Percentiles rank a stretch among this genome's conserved stretches.
phyloP scores from a whole-genome alignment of 2,329 filamentous ascomycete genomes.

The Ophiostoma piceae region DNA sequence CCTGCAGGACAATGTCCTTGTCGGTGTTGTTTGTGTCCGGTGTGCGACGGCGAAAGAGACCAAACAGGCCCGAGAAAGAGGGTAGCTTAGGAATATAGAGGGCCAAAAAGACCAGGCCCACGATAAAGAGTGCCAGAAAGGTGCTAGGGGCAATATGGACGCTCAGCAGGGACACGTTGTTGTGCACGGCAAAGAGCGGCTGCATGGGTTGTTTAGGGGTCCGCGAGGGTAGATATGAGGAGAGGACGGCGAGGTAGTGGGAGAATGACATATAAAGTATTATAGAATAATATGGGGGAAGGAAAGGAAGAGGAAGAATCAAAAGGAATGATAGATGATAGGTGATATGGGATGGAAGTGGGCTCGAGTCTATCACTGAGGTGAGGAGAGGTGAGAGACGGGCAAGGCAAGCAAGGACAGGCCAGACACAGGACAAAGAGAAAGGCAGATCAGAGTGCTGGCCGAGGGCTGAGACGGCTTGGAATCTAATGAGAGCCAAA shows the following conservation, averaged over 20 bases:
- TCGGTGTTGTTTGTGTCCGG: slow-evolving; percentile 7
- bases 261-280: slow-evolving; percentile 9
- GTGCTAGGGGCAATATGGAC: slow-evolving; percentile 55
- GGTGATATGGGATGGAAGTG: not conserved
- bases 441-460: not conserved
- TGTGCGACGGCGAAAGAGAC: slow-evolving; percentile 27
- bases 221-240: not conserved
- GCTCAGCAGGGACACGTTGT: slow-evolving; percentile 55
- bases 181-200: slow-evolving; percentile 56
- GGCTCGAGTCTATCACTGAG: slow-evolving; percentile 10
- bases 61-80: slow-evolving; percentile 27
- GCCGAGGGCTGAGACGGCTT: not conserved
- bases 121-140: slow-evolving; percentile 48
- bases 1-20: slow-evolving; percentile 18
- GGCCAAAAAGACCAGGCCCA: slow-evolving; percentile 48
- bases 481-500: not conserved
- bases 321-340: not conserved
- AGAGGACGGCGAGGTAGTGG: not conserved
- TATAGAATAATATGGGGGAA: not conserved
- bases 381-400: not conserved
- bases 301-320: not conserved
- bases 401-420: not conserved
- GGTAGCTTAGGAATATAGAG: slow-evolving; percentile 41
- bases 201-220: slow-evolving; percentile 40
- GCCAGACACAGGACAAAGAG: slow-evolving; percentile 2